Conservation (phyloP, 768 basidiomycete species). For the Lactarius akahatsu region DNA sequence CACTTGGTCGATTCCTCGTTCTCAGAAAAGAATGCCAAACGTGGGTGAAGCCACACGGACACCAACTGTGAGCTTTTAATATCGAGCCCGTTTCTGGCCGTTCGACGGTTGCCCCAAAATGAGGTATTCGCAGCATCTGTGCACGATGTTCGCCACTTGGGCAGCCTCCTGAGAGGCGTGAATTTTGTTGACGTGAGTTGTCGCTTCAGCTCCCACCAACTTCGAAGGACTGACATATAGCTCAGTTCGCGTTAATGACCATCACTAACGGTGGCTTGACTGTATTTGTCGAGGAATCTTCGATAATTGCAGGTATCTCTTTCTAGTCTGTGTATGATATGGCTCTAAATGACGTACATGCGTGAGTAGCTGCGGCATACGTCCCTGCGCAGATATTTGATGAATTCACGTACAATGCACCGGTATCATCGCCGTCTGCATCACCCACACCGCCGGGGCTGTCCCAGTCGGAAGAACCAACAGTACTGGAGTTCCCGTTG, state of each 20-base stretch:
- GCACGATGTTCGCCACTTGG: slow-evolving; percentile 80
- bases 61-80: slow-evolving; percentile 17
- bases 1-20: not conserved
- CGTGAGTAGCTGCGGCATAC: slow-evolving; percentile 75
- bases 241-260: slow-evolving; percentile 70
- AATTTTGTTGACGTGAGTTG: slow-evolving; percentile 72
- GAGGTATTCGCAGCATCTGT: slow-evolving; percentile 69
- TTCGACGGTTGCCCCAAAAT: not conserved
- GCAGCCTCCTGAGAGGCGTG: slow-evolving; percentile 76
- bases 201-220: not conserved
- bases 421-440: slow-evolving; percentile 33
- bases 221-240: slow-evolving; percentile 4
- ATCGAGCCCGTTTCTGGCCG: not conserved
- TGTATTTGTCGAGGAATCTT: slow-evolving; percentile 82
- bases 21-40: slow-evolving; percentile 6
- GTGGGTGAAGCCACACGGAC: slow-evolving; percentile 1
- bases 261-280: slow-evolving; percentile 69
- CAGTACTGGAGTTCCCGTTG: slow-evolving; percentile 80
- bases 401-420: slow-evolving; percentile 65
- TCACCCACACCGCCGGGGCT: slow-evolving; percentile 29
- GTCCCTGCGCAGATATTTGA: slow-evolving; percentile 78
- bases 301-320: slow-evolving; percentile 69
- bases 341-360: not conserved
- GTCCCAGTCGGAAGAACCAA: slow-evolving; percentile 33
- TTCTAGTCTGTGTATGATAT: not conserved